Evolutionary conservation across 805 yeast species (phyloP).

Genomic region (Saturnispora saitoi): DNA sequence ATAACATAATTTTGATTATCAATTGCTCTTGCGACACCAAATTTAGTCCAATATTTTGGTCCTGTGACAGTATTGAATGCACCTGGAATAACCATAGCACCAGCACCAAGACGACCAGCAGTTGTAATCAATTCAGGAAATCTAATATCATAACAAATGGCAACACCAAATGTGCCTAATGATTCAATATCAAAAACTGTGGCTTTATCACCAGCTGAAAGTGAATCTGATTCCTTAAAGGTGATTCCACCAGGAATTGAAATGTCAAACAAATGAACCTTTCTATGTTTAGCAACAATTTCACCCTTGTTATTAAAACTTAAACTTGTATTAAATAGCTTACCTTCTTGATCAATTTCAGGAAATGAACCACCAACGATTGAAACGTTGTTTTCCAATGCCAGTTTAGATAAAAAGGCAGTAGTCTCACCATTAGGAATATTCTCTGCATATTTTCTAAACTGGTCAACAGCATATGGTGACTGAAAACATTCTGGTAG

Average conservation of each 20-base stretch:
- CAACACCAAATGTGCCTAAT: constrained; percentile 65
- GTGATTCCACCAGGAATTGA: constrained; percentile 87
- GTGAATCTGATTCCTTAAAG: constrained; percentile 69
- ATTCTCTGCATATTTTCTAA: constrained; percentile 80
- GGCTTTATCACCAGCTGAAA: constrained; percentile 74
- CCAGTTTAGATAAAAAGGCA: constrained; percentile 50
- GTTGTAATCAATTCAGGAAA: constrained; percentile 70
- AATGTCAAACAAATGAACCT: constrained; percentile 85
- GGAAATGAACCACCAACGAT: constrained; percentile 92
- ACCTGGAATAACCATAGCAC: constrained; percentile 75
- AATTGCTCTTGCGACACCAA: constrained; percentile 65
- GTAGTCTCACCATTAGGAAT: constrained; percentile 73
- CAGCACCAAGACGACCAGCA: constrained; percentile 60
- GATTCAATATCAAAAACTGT: constrained; percentile 65
- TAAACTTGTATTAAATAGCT: constrained; percentile 63
- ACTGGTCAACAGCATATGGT: constrained; percentile 83
- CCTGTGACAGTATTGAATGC: constrained; percentile 83
- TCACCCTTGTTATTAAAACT: constrained; percentile 67
- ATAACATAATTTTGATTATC: constrained; percentile 69
- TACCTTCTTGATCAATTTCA: constrained; percentile 53
- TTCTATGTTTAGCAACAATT: constrained; percentile 80
- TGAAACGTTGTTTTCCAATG: constrained; percentile 52
- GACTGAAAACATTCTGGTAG: constrained; percentile 96
- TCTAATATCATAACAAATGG: constrained; percentile 76
- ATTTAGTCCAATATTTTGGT: constrained; percentile 73